These are phyloP conservation scores for Phallus indusiatus DNA, from an alignment of 768 basidiomycete genomes.

Conservation along the genomic window DNA sequence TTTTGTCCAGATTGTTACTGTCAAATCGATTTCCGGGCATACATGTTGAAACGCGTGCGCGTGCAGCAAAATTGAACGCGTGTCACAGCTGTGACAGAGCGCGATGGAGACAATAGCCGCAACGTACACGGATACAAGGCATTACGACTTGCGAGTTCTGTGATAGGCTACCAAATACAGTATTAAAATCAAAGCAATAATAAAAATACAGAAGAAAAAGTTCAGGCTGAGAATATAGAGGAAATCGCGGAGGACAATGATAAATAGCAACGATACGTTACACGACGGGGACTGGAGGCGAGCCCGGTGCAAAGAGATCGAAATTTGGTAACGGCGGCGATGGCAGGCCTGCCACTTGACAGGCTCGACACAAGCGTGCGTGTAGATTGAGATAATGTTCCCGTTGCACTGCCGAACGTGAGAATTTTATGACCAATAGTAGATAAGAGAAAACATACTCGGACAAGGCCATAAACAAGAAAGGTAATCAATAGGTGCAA, in stretches of 20 bases:
- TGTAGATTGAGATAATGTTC: constrained; percentile 37
- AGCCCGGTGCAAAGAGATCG: constrained; percentile 8
- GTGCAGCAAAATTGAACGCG: background rate
- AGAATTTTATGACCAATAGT: background rate
- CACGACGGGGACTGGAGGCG: constrained; percentile 5
- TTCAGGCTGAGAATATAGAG: background rate
- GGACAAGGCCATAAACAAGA: constrained; percentile 64
- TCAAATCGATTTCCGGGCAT: too few species aligned
- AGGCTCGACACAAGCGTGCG: constrained; percentile 36
- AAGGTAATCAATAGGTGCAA: constrained; percentile 55
- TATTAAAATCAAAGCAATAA: background rate
- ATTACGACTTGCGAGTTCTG: too few species aligned
- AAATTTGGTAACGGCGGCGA: constrained; percentile 32
- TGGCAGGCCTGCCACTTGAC: constrained; percentile 36
- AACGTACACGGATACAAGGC: too few species aligned
- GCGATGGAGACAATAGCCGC: background rate
- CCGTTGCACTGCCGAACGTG: constrained; percentile 37
- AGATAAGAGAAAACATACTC: constrained; percentile 28
- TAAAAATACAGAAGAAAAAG: background rate
- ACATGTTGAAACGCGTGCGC: background rate
- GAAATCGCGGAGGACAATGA: too few species aligned
- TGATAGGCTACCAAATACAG: too few species aligned
- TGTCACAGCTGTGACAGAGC: background rate
- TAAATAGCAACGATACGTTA: background rate
- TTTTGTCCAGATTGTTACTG: too few species aligned